A percentile compares a stretch with the other conserved stretches of the same genome.
Evolutionary conservation across 1,139 yeast species (phyloP).

Genomic region (Lizanozyma gosingica): DNA sequence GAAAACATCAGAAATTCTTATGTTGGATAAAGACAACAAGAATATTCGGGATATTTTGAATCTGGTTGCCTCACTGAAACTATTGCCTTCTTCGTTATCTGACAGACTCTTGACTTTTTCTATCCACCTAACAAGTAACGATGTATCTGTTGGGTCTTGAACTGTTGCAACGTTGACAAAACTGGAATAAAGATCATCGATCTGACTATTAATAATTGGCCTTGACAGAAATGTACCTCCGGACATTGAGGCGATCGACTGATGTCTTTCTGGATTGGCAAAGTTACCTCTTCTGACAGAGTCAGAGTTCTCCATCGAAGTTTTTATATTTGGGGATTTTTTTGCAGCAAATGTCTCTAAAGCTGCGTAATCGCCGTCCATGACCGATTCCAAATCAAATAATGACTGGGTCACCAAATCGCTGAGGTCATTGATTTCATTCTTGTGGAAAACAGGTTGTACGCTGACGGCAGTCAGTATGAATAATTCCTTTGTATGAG

Average conservation of each 20-base stretch:
- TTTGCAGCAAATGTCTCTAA: neutral
- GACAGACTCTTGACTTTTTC: constrained; percentile 35
- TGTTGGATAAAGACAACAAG: constrained; percentile 49
- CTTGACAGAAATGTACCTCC: constrained; percentile 1
- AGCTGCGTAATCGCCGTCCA: constrained; percentile 54
- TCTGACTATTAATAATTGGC: constrained; percentile 22
- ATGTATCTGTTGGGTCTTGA: constrained; percentile 31
- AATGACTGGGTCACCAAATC: constrained; percentile 72
- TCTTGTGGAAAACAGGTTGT: constrained; percentile 92
- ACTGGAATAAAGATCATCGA: constrained; percentile 61
- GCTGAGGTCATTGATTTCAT: constrained; percentile 75
- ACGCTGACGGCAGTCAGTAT: constrained; percentile 89
- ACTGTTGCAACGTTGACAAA: constrained; percentile 52
- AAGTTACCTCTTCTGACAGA: constrained; percentile 1
- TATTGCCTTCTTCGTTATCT: constrained; percentile 3
- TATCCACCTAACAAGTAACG: constrained; percentile 39
- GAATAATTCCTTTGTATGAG: constrained; percentile 88
- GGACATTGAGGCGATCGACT: constrained; percentile 1
- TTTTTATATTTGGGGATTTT: neutral
- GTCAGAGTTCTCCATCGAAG: constrained; percentile 1
- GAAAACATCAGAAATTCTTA: constrained; percentile 40
- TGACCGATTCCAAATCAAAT: constrained; percentile 77
- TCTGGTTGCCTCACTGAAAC: constrained; percentile 11
- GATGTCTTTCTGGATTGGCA: constrained; percentile 4
- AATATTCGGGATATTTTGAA: constrained; percentile 56